Percentiles rank a stretch among this genome's conserved stretches.
Evolutionary conservation across 2,329 filamentous ascomycete genomes (phyloP).

Genomic region (Beauveria rudraprayagi): DNA sequence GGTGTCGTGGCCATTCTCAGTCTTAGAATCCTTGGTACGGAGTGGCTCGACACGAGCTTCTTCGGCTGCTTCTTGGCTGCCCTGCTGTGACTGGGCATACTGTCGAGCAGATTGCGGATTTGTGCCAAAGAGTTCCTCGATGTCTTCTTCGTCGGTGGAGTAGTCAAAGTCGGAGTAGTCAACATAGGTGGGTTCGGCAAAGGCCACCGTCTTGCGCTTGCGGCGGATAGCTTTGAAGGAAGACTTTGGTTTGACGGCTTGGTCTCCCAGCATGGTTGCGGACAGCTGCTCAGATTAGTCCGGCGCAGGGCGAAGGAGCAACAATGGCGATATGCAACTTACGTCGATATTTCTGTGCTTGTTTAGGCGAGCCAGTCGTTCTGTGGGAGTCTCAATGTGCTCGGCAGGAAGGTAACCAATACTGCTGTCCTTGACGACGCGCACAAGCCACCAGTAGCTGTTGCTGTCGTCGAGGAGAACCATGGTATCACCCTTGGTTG

Average conservation of each 20-base stretch:
- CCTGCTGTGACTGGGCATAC: constrained; percentile 20
- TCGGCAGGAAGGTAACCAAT: constrained; percentile 93
- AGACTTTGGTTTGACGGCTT: constrained; percentile 70
- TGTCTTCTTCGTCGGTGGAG: constrained; percentile 63
- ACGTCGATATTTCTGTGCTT: constrained; percentile 98
- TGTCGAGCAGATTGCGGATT: constrained; percentile 16
- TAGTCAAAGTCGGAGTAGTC: constrained; percentile 85
- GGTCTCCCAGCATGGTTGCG: constrained; percentile 54
- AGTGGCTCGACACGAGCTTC: constrained; percentile 3
- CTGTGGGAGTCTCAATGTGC: constrained; percentile 96
- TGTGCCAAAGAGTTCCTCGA: constrained; percentile 36
- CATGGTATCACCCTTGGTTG: constrained; percentile 98
- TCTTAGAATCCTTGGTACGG: constrained; percentile 1
- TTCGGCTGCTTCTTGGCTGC: constrained; percentile 20
- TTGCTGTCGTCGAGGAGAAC: constrained; percentile 96
- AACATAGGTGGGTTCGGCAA: constrained; percentile 76
- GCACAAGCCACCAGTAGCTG: constrained; percentile 98
- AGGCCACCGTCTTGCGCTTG: constrained; percentile 80
- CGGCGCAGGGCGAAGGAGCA: neutral
- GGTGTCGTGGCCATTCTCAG: neutral
- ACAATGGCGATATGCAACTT: constrained; percentile 27
- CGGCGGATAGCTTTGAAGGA: constrained; percentile 76
- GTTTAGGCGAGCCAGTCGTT: constrained; percentile 85
- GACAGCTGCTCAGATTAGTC: constrained; percentile 39
- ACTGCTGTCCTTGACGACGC: constrained; percentile 94